Evolutionary conservation across 2,329 filamentous ascomycete species (phyloP), one percentile per base, ranked within the genome.

Genomic region (Venturia nashicola): DNA sequence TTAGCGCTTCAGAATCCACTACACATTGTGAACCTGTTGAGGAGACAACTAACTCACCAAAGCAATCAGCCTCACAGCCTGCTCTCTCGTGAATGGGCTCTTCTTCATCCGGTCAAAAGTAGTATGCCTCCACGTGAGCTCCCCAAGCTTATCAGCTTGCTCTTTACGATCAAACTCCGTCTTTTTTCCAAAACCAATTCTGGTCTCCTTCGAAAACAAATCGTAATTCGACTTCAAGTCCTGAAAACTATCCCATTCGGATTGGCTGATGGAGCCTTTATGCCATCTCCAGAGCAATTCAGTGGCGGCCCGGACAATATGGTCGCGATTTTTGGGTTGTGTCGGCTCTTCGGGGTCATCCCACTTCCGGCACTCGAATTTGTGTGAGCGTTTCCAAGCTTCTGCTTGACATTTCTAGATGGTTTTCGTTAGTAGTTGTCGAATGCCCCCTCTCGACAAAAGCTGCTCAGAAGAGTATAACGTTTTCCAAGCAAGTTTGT

Each of bases 331-430:
- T 70, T 74, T 51, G 71, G 68, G 23, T 66, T 66, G 62, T 72
- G 73, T 2, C 78, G 79, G 32, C 73, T 71, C 6, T 82, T 71
- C 11, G 71, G 71, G 54, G 76, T 57, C 75, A 62, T 39, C 46
- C 54, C 82, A 80, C 7, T 82, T 76, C 36, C 79, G 76, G 69
- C 85, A 88, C 72, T 86, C 83, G 65, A 80, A 72, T 63, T 83
- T 84, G 73, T 88, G 85, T 11, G 77, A 76, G 20, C 77, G 75
- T 61, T 78, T 81, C 85, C 85, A 88, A 34, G 83, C 79, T 68
- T 78, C 76, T 54, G 76, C 73, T 74, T 88, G 85, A 70, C 85
- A 88, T 36, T 69, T 73, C 82, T 86, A 65, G 43, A 55, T n/a
- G 8, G n/a, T 34, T 12, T 23, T 36, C 6, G 20, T 43, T 20